Evolutionary conservation across 2,329 filamentous ascomycete species (phyloP), one percentile per base, ranked within the genome.

Genomic region (Phialophora macrospora): DNA sequence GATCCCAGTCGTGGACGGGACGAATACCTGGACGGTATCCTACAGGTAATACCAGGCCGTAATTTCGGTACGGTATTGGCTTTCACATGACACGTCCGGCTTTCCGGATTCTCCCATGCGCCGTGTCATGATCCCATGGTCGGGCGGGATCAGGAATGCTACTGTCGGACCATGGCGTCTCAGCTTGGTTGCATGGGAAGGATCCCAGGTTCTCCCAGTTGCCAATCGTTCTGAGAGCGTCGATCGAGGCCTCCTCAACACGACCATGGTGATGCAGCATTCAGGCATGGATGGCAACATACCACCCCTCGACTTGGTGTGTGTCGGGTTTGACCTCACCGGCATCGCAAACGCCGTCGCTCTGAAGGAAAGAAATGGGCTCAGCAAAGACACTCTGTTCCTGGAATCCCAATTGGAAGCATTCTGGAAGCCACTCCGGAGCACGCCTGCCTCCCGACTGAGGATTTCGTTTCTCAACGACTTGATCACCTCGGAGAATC

Each of bases 401-500:
- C 65, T 72, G 26, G 70, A 72, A 58, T 20, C 48, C 9, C 66
- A 70, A 41, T 28, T 65, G 3, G 41, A 65, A 28, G 17, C 55
- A 14, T 34, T 32, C 24, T 72, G 70, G 70, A 60, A 57, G 46
- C 70, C 70, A 24, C 62, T 60, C 59, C 52, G 49, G 2, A 44
- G 63, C 22, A 30, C 65, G 12, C 55, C 65, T 30, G 28, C 58
- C 14, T 26, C 49, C 26, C 55, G 66, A n/a, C 57, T 71, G 64
- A 62, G 64, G 26, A 67, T 59, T 11, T 67, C 69, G 17, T 71
- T 72, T 55, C 54, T 72, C 54, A 63, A 68, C 46, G 70, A 72
- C 51, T 54, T 72, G 55, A 59, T 71, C 55, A 72, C 70, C 12
- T 64, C 67, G 14, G 64, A 69, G 38, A 71, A 72, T 46, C 70